Evolutionary conservation across 2,329 filamentous ascomycete species (phyloP).

Genomic region (Cladosporium sp.): DNA sequence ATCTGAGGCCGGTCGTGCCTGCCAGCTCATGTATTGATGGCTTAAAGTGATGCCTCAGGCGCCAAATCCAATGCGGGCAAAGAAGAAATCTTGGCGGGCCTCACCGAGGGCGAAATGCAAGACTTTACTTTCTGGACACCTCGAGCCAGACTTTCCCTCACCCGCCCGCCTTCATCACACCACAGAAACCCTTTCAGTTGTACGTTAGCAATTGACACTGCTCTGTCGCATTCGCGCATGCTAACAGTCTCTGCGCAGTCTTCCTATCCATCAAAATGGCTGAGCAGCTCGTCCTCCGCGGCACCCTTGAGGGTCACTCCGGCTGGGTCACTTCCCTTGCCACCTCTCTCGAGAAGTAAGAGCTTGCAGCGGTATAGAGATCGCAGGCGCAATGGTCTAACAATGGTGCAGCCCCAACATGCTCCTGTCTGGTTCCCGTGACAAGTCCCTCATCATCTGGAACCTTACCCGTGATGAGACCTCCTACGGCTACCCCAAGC

Average conservation of each 20-base stretch:
- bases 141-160: slow-evolving; percentile 10
- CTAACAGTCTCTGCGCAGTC: slow-evolving; percentile 10
- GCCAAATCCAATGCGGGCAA: not conserved
- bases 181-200: slow-evolving; percentile 8
- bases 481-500: slow-evolving; percentile 98
- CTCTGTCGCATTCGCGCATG: not conserved
- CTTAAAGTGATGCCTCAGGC: no score
- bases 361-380: slow-evolving; percentile 4
- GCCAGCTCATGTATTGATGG: no score
- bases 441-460: slow-evolving; percentile 99
- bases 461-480: slow-evolving; percentile 98
- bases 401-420: slow-evolving; percentile 77
- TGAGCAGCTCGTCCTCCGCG: slow-evolving; percentile 41
- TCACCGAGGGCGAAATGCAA: slow-evolving; percentile 1
- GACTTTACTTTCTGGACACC: slow-evolving; percentile 1
- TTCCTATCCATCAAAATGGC: slow-evolving; percentile 29
- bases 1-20: no score
- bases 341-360: slow-evolving; percentile 96
- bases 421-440: slow-evolving; percentile 94
- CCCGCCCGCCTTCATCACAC: slow-evolving; percentile 3
- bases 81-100: slow-evolving; percentile 9
- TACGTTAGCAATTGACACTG: not conserved
- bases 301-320: slow-evolving; percentile 73
- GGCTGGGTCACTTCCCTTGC: slow-evolving; percentile 99
- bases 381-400: slow-evolving; percentile 10